Evolutionary conservation across 2,329 filamentous ascomycete genomes (phyloP).

Genomic region (Aspergillus awamori): DNA sequence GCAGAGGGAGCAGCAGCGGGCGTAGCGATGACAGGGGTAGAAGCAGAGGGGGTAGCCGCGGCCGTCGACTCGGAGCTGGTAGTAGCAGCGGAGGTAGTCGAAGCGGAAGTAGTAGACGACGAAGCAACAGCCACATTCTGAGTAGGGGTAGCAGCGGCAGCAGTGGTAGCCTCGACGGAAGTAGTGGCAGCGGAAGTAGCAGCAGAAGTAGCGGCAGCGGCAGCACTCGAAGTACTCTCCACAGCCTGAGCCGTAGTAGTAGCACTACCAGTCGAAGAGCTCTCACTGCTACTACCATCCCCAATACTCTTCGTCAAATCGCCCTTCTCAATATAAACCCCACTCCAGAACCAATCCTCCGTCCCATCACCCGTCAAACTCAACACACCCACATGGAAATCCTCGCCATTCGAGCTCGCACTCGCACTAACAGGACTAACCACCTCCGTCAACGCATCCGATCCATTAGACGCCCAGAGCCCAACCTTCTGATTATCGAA

Average conservation of each 20-base stretch:
- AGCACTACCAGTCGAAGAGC: not conserved
- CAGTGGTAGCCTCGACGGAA: not conserved
- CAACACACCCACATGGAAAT: constrained; percentile 73
- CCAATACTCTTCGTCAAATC: not conserved
- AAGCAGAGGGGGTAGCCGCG: not conserved
- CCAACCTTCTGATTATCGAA: constrained; percentile 64
- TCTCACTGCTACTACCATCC: not conserved
- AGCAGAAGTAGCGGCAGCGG: not conserved
- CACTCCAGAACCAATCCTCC: constrained; percentile 73
- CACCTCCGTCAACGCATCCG: constrained; percentile 58
- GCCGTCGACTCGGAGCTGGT: not conserved
- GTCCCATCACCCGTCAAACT: constrained; percentile 61
- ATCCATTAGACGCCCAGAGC: constrained; percentile 71
- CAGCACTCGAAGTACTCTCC: not conserved
- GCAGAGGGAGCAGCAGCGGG: not conserved
- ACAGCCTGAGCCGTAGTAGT: not conserved
- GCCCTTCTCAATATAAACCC: constrained; percentile 70
- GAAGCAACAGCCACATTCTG: not conserved
- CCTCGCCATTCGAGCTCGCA: constrained; percentile 67
- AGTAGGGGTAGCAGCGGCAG: not conserved
- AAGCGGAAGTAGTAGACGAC: not conserved
- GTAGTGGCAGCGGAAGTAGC: not conserved
- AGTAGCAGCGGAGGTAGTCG: not conserved
- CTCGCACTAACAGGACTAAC: constrained; percentile 63
- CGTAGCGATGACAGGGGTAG: not conserved